phyloP scores from a whole-genome alignment of 2,329 filamentous ascomycete genomes.

The Pseudogymnoascus sp. region DNA sequence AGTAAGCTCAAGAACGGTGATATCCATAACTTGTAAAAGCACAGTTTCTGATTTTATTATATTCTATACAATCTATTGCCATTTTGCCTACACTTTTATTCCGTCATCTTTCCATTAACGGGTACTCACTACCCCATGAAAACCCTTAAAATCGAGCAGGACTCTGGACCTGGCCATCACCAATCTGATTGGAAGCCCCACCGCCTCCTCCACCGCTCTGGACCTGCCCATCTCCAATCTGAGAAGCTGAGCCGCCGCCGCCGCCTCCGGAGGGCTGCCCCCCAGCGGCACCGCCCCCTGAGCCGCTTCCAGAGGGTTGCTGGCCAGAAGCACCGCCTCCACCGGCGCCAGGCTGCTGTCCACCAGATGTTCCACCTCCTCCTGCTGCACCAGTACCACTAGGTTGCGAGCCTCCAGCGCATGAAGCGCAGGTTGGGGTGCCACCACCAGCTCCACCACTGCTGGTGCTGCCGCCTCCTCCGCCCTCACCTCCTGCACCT shows the following conservation, averaged over 20 bases:
- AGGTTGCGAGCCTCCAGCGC: neutral
- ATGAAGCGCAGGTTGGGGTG: neutral
- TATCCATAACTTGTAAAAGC: neutral
- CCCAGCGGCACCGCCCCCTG: neutral
- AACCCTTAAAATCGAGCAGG: neutral
- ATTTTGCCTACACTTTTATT: neutral
- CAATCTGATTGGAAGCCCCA: neutral
- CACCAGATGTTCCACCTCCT: neutral
- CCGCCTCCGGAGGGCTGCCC: neutral
- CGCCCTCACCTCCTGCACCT: neutral
- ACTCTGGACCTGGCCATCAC: neutral
- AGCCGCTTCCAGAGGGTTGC: neutral
- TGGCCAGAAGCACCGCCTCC: neutral
- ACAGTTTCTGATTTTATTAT: neutral
- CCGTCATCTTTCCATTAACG: neutral
- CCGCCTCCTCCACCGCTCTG: neutral
- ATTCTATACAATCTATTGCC: neutral
- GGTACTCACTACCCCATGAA: neutral
- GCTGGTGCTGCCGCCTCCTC: neutral
- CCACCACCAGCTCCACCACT: neutral
- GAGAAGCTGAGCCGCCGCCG: neutral
- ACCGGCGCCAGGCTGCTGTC: neutral
- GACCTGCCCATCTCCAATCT: neutral
- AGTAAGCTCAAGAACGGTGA: neutral
- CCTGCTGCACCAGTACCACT: neutral